A percentile compares a stretch with the other conserved stretches of the same genome.
Evolutionary conservation across 371 early-diverging fungal species (phyloP).

Genomic region (Lichtheimia ornata): DNA sequence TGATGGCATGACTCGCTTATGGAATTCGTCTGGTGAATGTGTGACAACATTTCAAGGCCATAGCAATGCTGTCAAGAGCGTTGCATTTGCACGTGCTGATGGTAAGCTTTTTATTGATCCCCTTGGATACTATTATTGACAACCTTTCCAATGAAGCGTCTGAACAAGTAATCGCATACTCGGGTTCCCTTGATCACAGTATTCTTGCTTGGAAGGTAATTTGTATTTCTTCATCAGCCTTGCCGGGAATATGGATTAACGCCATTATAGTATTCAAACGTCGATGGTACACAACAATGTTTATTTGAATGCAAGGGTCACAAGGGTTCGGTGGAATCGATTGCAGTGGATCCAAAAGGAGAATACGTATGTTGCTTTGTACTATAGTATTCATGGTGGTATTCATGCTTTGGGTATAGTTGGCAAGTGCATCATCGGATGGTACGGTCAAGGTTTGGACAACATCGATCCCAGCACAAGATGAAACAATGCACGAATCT

Average conservation of each 20-base stretch:
- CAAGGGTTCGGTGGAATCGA: conserved; percentile 63
- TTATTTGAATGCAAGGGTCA: conserved; percentile 83
- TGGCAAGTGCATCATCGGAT: conserved; percentile 85
- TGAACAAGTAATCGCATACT: conserved; percentile 13
- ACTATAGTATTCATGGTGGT: background rate
- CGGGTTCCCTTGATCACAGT: conserved; percentile 52
- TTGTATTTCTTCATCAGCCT: background rate
- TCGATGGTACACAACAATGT: background rate
- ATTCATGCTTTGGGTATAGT: conserved; percentile 31
- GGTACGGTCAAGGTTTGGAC: conserved; percentile 80
- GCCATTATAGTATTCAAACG: background rate
- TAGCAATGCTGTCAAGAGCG: conserved; percentile 70
- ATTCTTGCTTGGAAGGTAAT: conserved; percentile 28
- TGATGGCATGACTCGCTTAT: conserved; percentile 82
- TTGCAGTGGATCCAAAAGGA: conserved; percentile 48
- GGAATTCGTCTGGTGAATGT: conserved; percentile 78
- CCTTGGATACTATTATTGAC: background rate
- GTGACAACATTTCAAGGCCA: conserved; percentile 71
- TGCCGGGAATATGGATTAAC: background rate
- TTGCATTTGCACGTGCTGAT: conserved; percentile 36
- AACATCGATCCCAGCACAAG: conserved; percentile 53
- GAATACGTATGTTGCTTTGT: conserved; percentile 18
- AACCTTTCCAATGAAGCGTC: background rate
- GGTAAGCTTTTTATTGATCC: conserved; percentile 13
- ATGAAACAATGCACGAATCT: conserved; percentile 60